Percentiles rank a stretch among this genome's conserved stretches.
These are phyloP conservation scores for Candida glaebosa DNA, from an alignment of 805 yeast genomes.

Conservation along the genomic window DNA sequence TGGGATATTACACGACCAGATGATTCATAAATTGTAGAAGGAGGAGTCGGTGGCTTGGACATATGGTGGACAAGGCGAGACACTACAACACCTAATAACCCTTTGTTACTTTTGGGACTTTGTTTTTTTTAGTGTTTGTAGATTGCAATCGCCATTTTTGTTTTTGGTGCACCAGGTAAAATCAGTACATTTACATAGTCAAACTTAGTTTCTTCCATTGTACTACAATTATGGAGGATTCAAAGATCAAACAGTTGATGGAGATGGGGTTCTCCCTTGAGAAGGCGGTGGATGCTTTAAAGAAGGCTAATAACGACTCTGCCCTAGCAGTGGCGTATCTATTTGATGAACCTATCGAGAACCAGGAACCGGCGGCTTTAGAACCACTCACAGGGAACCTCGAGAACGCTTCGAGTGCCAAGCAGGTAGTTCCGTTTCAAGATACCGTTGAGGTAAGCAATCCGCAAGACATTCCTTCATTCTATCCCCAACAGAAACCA, in stretches of 20 bases:
- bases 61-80: too few relatives aligned
- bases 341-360: slow-evolving; percentile 28
- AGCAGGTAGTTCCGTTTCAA: slow-evolving; percentile 9
- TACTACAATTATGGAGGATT: slow-evolving; percentile 13
- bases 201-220: too few relatives aligned
- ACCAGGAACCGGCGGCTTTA: slow-evolving; percentile 1
- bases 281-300: slow-evolving; percentile 37
- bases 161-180: background rate
- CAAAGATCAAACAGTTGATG: slow-evolving; percentile 18
- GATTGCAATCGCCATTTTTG: background rate
- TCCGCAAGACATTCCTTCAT: slow-evolving; percentile 30
- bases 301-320: slow-evolving; percentile 19
- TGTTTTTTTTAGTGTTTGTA: background rate
- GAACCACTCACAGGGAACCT: slow-evolving; percentile 9
- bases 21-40: too few relatives aligned
- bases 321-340: slow-evolving; percentile 30
- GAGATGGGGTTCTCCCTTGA: slow-evolving; percentile 41
- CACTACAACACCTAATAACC: too few relatives aligned
- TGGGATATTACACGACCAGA: background rate
- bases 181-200: background rate
- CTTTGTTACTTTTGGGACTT: background rate
- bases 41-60: too few relatives aligned
- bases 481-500: background rate
- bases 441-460: slow-evolving; percentile 25
- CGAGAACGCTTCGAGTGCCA: background rate